Percentiles rank a stretch among this genome's conserved stretches.
Conservation (phyloP, 306 rosid genomes). For the Delonix regia region DNA sequence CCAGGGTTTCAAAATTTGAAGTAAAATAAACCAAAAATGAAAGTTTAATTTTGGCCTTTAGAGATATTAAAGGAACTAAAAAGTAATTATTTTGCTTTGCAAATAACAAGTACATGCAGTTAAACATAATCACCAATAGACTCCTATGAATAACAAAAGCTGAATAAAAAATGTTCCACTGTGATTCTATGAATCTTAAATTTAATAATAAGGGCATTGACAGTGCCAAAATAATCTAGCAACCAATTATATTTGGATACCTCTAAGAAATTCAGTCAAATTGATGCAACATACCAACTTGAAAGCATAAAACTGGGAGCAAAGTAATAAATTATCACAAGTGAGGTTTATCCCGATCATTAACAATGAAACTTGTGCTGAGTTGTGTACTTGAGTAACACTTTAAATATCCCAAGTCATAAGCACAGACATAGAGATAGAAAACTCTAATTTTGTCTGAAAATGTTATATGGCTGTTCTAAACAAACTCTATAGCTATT, state of each 20-base stretch:
- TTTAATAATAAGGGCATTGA: neutral
- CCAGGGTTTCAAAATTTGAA: neutral
- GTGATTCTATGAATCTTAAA: neutral
- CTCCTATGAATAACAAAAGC: neutral
- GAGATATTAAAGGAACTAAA: neutral
- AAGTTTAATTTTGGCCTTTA: neutral
- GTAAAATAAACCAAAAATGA: neutral
- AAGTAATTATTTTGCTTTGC: neutral
- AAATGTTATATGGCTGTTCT: too few relatives aligned
- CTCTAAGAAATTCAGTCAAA: neutral
- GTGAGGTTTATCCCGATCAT: neutral
- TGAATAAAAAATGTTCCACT: neutral
- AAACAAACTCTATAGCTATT: too few relatives aligned
- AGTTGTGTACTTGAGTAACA: constrained; percentile 63
- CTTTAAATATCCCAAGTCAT: too few relatives aligned
- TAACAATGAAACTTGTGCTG: neutral
- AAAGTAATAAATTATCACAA: neutral
- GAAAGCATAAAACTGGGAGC: neutral
- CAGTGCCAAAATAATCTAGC: neutral
- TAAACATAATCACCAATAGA: neutral
- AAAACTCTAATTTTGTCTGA: too few relatives aligned
- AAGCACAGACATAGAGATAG: too few relatives aligned
- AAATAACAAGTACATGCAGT: neutral
- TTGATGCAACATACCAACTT: neutral
- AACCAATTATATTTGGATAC: neutral